Percentiles rank a stretch among this genome's conserved stretches.
Evolutionary conservation across 192 early-diverging fungal species (phyloP).

Genomic region (Entomortierella lignicola): DNA sequence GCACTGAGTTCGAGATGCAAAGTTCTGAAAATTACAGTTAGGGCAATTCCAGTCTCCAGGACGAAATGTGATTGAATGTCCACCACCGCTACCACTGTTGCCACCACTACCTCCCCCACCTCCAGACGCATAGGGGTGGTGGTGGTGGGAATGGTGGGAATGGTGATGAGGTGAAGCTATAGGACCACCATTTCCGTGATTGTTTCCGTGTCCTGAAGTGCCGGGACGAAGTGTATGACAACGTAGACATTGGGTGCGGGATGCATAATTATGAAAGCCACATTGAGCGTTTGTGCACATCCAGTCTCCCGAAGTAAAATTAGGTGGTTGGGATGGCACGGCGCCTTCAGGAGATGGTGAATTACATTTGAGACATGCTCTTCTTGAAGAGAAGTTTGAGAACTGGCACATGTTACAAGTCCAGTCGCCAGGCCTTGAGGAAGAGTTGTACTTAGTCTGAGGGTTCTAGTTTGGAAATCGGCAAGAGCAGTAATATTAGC

Average conservation of each 20-base stretch:
- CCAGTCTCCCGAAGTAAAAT: constrained; percentile 72
- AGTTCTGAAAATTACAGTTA: constrained; percentile 82
- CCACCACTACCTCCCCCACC: constrained; percentile 23
- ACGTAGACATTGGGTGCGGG: constrained; percentile 65
- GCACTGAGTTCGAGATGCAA: constrained; percentile 76
- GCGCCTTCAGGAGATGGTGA: constrained; percentile 47
- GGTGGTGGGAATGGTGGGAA: constrained; percentile 39
- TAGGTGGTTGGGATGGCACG: constrained; percentile 52
- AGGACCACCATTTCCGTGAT: constrained; percentile 38
- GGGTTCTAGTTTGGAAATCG: not conserved
- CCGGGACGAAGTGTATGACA: constrained; percentile 62
- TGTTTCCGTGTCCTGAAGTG: constrained; percentile 12
- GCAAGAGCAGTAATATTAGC: not conserved
- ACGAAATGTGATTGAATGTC: constrained; percentile 57
- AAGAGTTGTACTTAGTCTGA: not conserved
- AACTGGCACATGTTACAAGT: constrained; percentile 76
- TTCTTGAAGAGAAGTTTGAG: constrained; percentile 76
- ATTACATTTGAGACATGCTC: constrained; percentile 77
- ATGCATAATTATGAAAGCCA: constrained; percentile 73
- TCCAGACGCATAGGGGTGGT: constrained; percentile 47
- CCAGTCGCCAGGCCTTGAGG: constrained; percentile 76
- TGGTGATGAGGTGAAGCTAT: constrained; percentile 32
- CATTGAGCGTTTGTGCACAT: constrained; percentile 69
- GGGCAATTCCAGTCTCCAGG: constrained; percentile 84
- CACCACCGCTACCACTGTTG: constrained; percentile 10